Percentiles rank a stretch among this genome's conserved stretches.
Conservation (phyloP, 352 stramenopile species). For the Hyaloperonospora brassicae region DNA sequence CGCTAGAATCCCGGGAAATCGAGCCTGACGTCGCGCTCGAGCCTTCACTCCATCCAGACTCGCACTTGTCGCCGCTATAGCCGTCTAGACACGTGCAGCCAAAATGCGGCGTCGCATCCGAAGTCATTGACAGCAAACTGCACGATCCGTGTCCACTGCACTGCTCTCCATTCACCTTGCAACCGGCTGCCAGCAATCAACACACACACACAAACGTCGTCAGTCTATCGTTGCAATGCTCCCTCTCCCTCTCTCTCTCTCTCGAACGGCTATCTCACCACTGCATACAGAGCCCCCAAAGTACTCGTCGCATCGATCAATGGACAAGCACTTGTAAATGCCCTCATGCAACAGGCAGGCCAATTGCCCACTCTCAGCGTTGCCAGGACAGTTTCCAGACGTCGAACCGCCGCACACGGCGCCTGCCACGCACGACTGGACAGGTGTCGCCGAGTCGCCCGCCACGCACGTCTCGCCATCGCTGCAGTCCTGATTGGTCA, state of each 20-base stretch:
- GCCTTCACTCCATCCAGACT: constrained; percentile 10
- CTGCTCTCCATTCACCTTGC: constrained; percentile 37
- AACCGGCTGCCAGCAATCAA: constrained; percentile 22
- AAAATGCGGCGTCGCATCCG: constrained; percentile 35
- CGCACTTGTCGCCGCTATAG: constrained; percentile 62
- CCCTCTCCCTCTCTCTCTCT: not conserved
- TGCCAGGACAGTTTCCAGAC: constrained; percentile 50
- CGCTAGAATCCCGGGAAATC: not conserved
- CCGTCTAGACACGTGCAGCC: constrained; percentile 56
- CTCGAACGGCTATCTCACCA: constrained; percentile 19
- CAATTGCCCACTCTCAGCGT: constrained; percentile 50
- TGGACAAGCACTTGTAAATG: constrained; percentile 78
- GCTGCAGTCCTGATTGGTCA: constrained; percentile 48
- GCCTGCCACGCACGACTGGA: constrained; percentile 66
- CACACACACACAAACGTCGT: constrained; percentile 1
- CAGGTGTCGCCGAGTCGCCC: constrained; percentile 43
- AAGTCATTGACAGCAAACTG: constrained; percentile 21
- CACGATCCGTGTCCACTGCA: constrained; percentile 69
- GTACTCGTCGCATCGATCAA: constrained; percentile 68
- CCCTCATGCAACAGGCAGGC: constrained; percentile 55
- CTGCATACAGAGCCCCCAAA: constrained; percentile 48
- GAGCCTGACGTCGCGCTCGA: not conserved
- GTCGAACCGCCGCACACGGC: constrained; percentile 40
- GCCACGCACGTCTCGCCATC: constrained; percentile 66
- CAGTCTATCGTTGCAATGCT: not conserved